Conservation (phyloP, 2,329 filamentous ascomycete genomes). For the Pseudocercospora fijiensis region DNA sequence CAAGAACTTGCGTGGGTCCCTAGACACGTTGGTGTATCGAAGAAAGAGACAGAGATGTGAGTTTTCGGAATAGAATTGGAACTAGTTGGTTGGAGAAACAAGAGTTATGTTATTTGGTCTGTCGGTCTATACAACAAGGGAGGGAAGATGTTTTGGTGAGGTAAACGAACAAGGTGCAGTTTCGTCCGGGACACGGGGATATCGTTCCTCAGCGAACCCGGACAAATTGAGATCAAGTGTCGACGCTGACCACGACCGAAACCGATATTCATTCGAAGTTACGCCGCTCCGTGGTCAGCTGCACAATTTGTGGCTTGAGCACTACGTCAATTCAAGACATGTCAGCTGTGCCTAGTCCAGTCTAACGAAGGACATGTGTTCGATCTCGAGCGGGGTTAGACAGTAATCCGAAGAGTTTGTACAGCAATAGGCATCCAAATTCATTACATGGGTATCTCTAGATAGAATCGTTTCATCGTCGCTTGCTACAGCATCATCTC, state of each 20-base stretch:
- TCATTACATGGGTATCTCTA: background rate
- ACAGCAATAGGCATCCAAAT: background rate
- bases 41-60: background rate
- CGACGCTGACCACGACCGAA: background rate
- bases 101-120: too few relatives aligned
- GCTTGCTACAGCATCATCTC: background rate
- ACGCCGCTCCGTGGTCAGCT: conserved; percentile 4
- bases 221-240: background rate
- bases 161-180: background rate
- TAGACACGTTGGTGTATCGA: background rate
- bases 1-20: background rate
- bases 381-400: background rate
- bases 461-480: background rate
- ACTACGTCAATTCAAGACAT: background rate
- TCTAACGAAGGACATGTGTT: background rate
- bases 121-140: too few relatives aligned
- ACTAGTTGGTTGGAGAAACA: background rate
- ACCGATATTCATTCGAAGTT: background rate
- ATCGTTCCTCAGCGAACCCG: background rate
- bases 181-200: background rate
- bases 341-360: background rate
- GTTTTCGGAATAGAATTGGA: too few relatives aligned
- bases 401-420: background rate
- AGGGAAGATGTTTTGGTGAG: too few relatives aligned
- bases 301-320: background rate